A percentile compares a stretch with the other conserved stretches of the same genome.
These are phyloP conservation scores for Cyclocybe cylindracea DNA, from an alignment of 768 basidiomycete genomes.

Conservation along the genomic window DNA sequence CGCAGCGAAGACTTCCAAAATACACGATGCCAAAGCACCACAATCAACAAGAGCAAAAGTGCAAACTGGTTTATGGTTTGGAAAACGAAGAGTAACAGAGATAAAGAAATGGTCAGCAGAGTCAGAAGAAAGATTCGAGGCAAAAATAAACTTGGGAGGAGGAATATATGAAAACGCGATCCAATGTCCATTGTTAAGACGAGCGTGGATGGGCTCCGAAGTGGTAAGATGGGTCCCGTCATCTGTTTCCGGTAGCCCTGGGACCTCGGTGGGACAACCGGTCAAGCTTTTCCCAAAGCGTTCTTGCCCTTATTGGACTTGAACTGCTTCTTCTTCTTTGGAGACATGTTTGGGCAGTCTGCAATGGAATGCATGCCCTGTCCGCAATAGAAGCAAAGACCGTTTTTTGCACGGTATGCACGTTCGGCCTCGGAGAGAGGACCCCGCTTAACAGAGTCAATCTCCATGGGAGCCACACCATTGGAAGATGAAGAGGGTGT, in stretches of 20 bases:
- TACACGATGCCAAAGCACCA: constrained; percentile 35
- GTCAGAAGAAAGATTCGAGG: constrained; percentile 10
- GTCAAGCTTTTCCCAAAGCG: constrained; percentile 29
- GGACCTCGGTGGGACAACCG: constrained; percentile 23
- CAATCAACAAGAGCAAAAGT: constrained; percentile 36
- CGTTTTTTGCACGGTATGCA: constrained; percentile 18
- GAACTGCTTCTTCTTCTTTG: not conserved
- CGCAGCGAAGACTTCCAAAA: constrained; percentile 33
- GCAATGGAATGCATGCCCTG: constrained; percentile 25
- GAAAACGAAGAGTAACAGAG: constrained; percentile 27
- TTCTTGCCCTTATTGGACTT: constrained; percentile 11
- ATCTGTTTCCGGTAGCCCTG: constrained; percentile 26
- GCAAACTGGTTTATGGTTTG: too few relatives aligned
- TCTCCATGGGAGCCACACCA: too few relatives aligned
- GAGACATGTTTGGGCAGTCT: constrained; percentile 25
- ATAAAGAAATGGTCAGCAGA: constrained; percentile 29
- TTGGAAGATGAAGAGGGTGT: constrained; percentile 34
- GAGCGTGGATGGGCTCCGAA: constrained; percentile 15
- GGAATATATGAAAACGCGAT: constrained; percentile 11
- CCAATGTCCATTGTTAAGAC: constrained; percentile 17
- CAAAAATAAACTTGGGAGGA: constrained; percentile 20
- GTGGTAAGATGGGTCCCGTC: constrained; percentile 21
- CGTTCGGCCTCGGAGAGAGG: constrained; percentile 28
- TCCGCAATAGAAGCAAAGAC: constrained; percentile 38
- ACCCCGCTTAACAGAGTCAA: constrained; percentile 25